Percentiles rank a stretch among this genome's conserved stretches.
Evolutionary conservation across 306 rosid species (phyloP).

Genomic region (Prunus campanulata): DNA sequence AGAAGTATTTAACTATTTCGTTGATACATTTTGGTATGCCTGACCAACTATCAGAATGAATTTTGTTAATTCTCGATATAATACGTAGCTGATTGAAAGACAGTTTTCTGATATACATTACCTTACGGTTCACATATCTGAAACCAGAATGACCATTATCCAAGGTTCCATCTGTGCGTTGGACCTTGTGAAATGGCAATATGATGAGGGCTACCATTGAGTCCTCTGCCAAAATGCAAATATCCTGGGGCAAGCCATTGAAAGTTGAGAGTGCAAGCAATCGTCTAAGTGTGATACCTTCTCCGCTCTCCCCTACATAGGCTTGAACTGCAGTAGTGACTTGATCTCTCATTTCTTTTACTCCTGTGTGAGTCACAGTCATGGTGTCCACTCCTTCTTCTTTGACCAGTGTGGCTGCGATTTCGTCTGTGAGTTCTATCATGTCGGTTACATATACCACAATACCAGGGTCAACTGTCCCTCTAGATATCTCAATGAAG

Average conservation of each 20-base stretch:
- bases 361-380: conserved; percentile 45
- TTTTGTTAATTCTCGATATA: not conserved
- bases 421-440: conserved; percentile 68
- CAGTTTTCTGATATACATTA: conserved; percentile 22
- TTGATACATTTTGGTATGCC: no score
- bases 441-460: conserved; percentile 66
- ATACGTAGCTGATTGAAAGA: not conserved
- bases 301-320: conserved; percentile 38
- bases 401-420: conserved; percentile 50
- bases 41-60: no score
- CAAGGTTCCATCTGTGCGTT: conserved; percentile 48
- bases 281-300: conserved; percentile 54
- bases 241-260: conserved; percentile 57
- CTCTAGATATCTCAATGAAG: conserved; percentile 80
- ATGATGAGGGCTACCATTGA: conserved; percentile 66
- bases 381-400: conserved; percentile 42
- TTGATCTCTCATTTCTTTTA: conserved; percentile 57
- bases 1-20: not conserved
- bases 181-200: conserved; percentile 79
- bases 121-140: conserved; percentile 84
- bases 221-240: conserved; percentile 75
- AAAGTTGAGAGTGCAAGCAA: conserved; percentile 56
- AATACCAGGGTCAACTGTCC: conserved; percentile 55
- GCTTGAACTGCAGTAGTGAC: conserved; percentile 53
- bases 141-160: conserved; percentile 62